phyloP scores from a whole-genome alignment of 768 basidiomycete genomes.

The Candolleomyces eurysporus region DNA sequence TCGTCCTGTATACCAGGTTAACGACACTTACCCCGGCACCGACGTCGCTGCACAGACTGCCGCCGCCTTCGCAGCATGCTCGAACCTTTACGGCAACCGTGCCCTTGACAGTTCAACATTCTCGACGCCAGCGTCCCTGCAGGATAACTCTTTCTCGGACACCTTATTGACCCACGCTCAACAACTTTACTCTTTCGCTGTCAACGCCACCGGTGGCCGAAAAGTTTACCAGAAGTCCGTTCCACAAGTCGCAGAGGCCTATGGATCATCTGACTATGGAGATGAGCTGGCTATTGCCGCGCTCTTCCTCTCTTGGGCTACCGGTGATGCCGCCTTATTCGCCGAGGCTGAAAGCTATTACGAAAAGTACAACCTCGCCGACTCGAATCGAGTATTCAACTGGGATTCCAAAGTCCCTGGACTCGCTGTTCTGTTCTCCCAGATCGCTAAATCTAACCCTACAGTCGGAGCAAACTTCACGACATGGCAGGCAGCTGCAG shows the following conservation, averaged over 20 bases:
- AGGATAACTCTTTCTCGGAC: conserved; percentile 69
- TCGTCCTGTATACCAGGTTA: conserved; percentile 78
- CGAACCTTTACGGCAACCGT: conserved; percentile 71
- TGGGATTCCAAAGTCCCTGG: conserved; percentile 89
- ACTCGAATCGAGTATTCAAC: conserved; percentile 66
- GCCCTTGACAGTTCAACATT: conserved; percentile 49
- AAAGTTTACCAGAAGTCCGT: conserved; percentile 69
- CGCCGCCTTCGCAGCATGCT: conserved; percentile 86
- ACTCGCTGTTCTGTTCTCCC: conserved; percentile 70
- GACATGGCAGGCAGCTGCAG: conserved; percentile 67
- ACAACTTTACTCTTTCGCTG: conserved; percentile 74
- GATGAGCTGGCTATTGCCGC: conserved; percentile 79
- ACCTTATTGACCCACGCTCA: conserved; percentile 72
- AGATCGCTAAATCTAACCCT: conserved; percentile 61
- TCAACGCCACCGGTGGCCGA: conserved; percentile 58
- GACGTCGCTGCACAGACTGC: conserved; percentile 84
- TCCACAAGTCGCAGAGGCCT: conserved; percentile 59
- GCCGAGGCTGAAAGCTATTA: conserved; percentile 64
- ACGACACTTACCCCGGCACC: conserved; percentile 79
- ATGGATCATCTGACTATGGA: conserved; percentile 67
- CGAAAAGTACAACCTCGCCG: conserved; percentile 50
- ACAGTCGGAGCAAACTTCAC: conserved; percentile 54
- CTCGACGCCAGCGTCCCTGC: conserved; percentile 62
- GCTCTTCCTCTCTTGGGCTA: conserved; percentile 72
- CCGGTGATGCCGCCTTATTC: conserved; percentile 57